Evolutionary conservation across 2,329 filamentous ascomycete species (phyloP).

Genomic region (Microsporum canis): DNA sequence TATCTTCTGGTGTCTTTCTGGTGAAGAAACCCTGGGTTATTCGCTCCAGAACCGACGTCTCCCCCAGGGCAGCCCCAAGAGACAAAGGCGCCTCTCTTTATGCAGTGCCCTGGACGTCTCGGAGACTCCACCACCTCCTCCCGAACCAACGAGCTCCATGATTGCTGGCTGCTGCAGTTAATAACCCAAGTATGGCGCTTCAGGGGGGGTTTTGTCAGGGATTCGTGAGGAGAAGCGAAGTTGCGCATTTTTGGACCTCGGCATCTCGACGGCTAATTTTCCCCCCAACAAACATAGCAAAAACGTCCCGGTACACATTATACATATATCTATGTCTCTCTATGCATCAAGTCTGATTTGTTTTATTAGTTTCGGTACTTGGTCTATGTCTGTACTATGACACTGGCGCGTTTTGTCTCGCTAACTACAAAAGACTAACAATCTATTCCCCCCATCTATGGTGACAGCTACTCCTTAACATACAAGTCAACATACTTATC

Average conservation of each 20-base stretch:
- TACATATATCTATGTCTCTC: no score
- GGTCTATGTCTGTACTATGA: no score
- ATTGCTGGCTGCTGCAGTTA: neutral
- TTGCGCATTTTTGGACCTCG: neutral
- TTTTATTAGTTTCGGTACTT: no score
- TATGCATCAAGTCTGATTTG: no score
- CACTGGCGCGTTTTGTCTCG: neutral
- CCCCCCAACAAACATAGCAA: no score
- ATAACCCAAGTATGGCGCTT: neutral
- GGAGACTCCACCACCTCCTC: neutral
- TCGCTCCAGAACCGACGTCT: no score
- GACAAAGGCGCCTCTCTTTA: neutral
- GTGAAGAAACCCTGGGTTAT: no score
- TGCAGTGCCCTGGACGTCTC: neutral
- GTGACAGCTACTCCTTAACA: slow-evolving; percentile 42
- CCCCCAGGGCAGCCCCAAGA: neutral
- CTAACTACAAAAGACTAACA: neutral
- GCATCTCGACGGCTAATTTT: neutral
- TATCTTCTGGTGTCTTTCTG: neutral
- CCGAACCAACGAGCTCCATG: neutral
- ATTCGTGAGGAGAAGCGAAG: neutral
- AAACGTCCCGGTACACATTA: no score
- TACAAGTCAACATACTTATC: slow-evolving; percentile 92
- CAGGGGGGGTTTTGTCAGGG: neutral
- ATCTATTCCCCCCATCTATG: neutral